A percentile compares a stretch with the other conserved stretches of the same genome.
Conservation (phyloP, 116 monocot species). For the Dioscorea cayenensis region DNA sequence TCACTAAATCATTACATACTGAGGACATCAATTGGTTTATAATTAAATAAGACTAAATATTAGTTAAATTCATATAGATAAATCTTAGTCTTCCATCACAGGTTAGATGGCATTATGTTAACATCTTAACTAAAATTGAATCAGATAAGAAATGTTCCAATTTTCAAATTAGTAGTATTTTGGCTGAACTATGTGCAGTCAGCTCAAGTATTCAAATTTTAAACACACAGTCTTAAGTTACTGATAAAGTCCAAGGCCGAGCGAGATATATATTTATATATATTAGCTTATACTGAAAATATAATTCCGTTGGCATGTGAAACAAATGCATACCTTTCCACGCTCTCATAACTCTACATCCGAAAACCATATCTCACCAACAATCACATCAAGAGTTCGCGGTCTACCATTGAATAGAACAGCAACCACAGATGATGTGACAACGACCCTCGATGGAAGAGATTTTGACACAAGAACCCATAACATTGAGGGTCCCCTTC, state of each 20-base stretch:
- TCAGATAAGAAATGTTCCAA: no score
- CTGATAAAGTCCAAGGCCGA: conserved; percentile 1
- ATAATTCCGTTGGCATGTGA: no score
- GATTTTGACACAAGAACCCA: conserved; percentile 43
- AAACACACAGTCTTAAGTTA: background rate
- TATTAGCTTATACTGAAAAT: no score
- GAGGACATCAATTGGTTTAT: no score
- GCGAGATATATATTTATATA: no score
- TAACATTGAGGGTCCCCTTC: conserved; percentile 66
- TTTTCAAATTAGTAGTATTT: no score
- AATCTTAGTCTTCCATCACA: no score
- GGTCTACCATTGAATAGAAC: conserved; percentile 35
- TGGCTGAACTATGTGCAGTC: background rate
- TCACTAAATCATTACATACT: no score
- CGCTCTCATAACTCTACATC: conserved; percentile 29
- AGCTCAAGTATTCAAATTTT: background rate
- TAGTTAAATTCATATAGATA: no score
- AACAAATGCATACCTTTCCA: conserved; percentile 25
- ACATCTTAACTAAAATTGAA: no score
- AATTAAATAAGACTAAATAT: no score
- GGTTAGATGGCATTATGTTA: no score
- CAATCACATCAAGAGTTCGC: conserved; percentile 42
- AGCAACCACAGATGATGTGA: conserved; percentile 68
- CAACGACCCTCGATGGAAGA: conserved; percentile 45
- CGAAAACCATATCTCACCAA: conserved; percentile 82